A percentile compares a stretch with the other conserved stretches of the same genome.
phyloP scores from a whole-genome alignment of 176 grass and related monocot species.

The Rhynchospora breviuscula region DNA sequence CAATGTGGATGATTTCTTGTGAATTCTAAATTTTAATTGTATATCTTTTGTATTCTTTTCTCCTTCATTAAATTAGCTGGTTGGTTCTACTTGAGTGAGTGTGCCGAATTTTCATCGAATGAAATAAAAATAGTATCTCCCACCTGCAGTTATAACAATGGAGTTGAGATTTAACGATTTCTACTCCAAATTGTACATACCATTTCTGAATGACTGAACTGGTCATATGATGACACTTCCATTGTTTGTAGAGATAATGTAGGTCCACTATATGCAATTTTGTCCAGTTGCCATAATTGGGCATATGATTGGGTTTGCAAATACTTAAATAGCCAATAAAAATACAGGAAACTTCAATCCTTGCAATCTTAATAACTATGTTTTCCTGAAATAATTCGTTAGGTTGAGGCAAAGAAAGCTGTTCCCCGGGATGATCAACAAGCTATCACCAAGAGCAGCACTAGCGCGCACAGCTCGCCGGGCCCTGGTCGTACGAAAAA shows the following conservation, averaged over 20 bases:
- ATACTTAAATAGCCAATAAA: background rate
- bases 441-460: slow-evolving; percentile 42
- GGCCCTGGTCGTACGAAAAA: slow-evolving; percentile 69
- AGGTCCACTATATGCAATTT: slow-evolving; percentile 1
- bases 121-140: background rate
- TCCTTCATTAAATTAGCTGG: background rate
- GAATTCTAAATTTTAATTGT: background rate
- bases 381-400: slow-evolving; percentile 1
- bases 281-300: background rate
- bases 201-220: background rate
- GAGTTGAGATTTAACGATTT: background rate
- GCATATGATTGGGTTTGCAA: background rate
- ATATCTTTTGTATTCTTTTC: background rate
- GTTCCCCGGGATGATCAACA: slow-evolving; percentile 75
- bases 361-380: background rate
- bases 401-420: slow-evolving; percentile 97
- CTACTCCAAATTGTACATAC: background rate
- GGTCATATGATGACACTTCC: background rate
- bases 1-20: slow-evolving; percentile 26
- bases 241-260: slow-evolving; percentile 6
- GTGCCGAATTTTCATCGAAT: too few relatives aligned
- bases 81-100: background rate
- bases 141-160: background rate
- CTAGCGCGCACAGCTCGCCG: slow-evolving; percentile 54
- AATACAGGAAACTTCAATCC: background rate